phyloP scores from a whole-genome alignment of 2,329 filamentous ascomycete genomes.

The Tolypocladium tundrense region DNA sequence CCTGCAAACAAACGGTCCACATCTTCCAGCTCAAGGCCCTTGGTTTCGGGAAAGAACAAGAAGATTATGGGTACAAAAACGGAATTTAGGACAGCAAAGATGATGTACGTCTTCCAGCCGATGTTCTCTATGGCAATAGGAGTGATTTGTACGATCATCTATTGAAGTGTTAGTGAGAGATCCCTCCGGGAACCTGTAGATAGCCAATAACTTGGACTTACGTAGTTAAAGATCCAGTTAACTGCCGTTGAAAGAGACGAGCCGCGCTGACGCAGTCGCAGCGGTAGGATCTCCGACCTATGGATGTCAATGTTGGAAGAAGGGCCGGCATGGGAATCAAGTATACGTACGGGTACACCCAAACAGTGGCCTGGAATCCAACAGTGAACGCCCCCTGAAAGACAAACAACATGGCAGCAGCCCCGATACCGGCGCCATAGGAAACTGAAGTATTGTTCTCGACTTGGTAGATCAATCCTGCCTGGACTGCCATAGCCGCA shows the following conservation, averaged over 20 bases:
- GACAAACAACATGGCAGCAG: conserved; percentile 29
- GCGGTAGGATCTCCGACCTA: conserved; percentile 21
- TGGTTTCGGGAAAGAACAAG: conserved; percentile 19
- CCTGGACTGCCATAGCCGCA: conserved; percentile 28
- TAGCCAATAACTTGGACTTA: conserved; percentile 6
- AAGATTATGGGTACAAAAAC: conserved; percentile 17
- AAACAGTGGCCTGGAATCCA: conserved; percentile 25
- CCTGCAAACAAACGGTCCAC: conserved; percentile 20
- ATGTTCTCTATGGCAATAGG: conserved; percentile 12
- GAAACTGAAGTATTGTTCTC: conserved; percentile 21
- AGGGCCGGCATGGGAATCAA: background rate
- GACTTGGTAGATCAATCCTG: conserved; percentile 28
- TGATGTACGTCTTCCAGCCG: conserved; percentile 16
- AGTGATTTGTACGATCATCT: conserved; percentile 8
- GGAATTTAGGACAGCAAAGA: conserved; percentile 17
- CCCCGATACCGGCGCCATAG: conserved; percentile 23
- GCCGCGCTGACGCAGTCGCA: conserved; percentile 18
- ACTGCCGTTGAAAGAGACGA: conserved; percentile 21
- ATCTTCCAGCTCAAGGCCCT: conserved; percentile 30
- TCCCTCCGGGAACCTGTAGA: background rate
- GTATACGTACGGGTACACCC: conserved; percentile 18
- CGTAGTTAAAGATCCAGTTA: conserved; percentile 24
- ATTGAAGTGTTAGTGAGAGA: background rate
- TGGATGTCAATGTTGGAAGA: background rate
- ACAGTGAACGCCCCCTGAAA: conserved; percentile 30